phyloP scores from a whole-genome alignment of 139 green algal genomes.

The Astrephomene gubernaculifera region DNA sequence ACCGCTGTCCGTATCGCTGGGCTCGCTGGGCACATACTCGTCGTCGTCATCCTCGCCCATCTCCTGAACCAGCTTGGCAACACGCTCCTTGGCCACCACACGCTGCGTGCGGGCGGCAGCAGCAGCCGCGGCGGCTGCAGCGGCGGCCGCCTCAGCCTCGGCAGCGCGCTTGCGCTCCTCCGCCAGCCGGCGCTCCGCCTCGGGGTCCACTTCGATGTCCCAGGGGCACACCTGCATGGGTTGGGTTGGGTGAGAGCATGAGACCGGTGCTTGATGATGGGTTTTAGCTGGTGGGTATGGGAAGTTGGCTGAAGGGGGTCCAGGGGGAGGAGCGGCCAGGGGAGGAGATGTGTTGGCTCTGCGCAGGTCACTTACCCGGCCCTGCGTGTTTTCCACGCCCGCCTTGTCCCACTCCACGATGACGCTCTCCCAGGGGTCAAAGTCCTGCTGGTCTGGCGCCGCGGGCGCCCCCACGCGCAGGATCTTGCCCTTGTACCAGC shows the following conservation, averaged over 20 bases:
- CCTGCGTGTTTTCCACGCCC: constrained; percentile 23
- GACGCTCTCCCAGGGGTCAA: constrained; percentile 85
- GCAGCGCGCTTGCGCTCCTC: constrained; percentile 39
- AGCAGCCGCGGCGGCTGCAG: constrained; percentile 31
- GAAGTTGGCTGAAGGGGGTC: too few species aligned
- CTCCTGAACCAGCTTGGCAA: constrained; percentile 42
- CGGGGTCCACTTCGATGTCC: constrained; percentile 86
- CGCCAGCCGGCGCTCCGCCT: constrained; percentile 64
- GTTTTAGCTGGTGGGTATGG: too few species aligned
- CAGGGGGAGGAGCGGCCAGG: too few species aligned
- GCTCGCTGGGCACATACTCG: constrained; percentile 35
- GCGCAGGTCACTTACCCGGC: constrained; percentile 14
- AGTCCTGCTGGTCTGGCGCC: constrained; percentile 49
- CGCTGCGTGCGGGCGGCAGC: constrained; percentile 52
- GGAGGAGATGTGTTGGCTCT: too few species aligned
- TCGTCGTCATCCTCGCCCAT: constrained; percentile 39
- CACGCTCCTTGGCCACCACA: constrained; percentile 41
- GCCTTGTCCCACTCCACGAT: constrained; percentile 74
- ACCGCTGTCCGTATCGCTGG: constrained; percentile 29
- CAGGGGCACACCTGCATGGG: constrained; percentile 77
- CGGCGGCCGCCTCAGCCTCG: constrained; percentile 17
- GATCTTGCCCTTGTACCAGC: constrained; percentile 82
- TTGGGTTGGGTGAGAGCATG: background rate
- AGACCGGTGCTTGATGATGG: too few species aligned
- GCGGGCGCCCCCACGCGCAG: constrained; percentile 8